phyloP scores from a whole-genome alignment of 345 rosid genomes.

The Populus davidiana region DNA sequence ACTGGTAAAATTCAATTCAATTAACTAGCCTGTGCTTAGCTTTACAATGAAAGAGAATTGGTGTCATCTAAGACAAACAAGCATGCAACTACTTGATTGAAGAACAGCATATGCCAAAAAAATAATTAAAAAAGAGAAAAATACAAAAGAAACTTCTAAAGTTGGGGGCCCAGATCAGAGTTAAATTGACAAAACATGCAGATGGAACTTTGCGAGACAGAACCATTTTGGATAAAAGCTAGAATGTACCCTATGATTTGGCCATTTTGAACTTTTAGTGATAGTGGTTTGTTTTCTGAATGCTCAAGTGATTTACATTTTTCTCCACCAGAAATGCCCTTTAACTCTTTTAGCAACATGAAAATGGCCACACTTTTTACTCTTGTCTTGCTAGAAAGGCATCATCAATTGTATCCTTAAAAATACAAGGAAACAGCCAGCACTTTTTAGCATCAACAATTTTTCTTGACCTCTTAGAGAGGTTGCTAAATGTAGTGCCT shows the following conservation, averaged over 20 bases:
- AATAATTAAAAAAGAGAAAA: not conserved
- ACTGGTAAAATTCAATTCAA: not conserved
- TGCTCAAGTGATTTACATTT: not conserved
- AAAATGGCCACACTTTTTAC: not conserved
- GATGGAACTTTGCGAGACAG: no score
- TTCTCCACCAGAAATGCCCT: not conserved
- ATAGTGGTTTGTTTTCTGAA: not conserved
- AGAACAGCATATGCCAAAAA: not conserved
- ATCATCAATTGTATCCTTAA: not conserved
- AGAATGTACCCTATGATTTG: not conserved
- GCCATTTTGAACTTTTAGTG: not conserved
- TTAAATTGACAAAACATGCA: not conserved
- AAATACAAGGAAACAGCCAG: not conserved
- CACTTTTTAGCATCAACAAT: not conserved
- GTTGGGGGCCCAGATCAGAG: not conserved
- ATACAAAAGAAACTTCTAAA: not conserved
- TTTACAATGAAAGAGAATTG: not conserved
- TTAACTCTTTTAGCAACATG: not conserved
- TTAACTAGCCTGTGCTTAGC: not conserved
- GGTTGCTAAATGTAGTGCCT: not conserved
- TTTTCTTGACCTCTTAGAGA: not conserved
- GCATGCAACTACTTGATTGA: not conserved
- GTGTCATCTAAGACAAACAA: not conserved
- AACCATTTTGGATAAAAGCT: not conserved
- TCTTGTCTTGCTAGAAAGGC: not conserved